Evolutionary conservation across 352 stramenopile species (phyloP), one percentile per base, ranked within the genome.

Genomic region (Peronosclerospora sorghi): DNA sequence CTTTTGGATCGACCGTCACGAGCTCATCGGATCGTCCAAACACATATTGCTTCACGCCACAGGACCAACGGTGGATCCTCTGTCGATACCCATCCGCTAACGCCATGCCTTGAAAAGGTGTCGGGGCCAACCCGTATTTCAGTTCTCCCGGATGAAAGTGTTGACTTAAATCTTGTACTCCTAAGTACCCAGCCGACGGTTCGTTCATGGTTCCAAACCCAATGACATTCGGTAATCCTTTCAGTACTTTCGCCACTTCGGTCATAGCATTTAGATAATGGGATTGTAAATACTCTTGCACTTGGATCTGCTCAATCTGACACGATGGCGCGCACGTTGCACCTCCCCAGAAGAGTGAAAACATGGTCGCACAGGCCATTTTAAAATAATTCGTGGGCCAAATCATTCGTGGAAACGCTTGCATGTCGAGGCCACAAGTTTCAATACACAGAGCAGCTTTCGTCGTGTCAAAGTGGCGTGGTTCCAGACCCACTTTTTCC

Each of bases 121-220:
- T 88, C n/a, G 80, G 80, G 2, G 73, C 71, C 28, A 83, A 59
- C 10, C 63, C 73, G 41, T 85, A 79, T 55, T 83, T 84, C 36
- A 92, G 60, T 19, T 88, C 71, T 35, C 54, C 57, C 1, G 56
- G 46, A 35, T 74, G 54, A 47, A 83, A 92, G 37, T 68, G 58
- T 21, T 59, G 48, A 35, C n/a, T 35, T 8, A 88, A 61, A 43
- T 94, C 63, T 4, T 60, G 21, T 4, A 90, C 48, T 7, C 77
- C 81, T 32, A 92, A 70, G 43, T 75, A 95, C 0, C 83, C 83
- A 12, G 58, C 59, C 10, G 73, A 86, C 19, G 81, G 83, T 45
- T 96, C 86, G 51, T 96, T 96, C 75, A 96, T 92, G n/a, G 84
- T 68, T 5, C 86, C 86, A 68, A 96, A 90, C 20, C 85, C 86